Evolutionary conservation across 192 early-diverging fungal genomes (phyloP).

Genomic region (Umbelopsis isabellina): DNA sequence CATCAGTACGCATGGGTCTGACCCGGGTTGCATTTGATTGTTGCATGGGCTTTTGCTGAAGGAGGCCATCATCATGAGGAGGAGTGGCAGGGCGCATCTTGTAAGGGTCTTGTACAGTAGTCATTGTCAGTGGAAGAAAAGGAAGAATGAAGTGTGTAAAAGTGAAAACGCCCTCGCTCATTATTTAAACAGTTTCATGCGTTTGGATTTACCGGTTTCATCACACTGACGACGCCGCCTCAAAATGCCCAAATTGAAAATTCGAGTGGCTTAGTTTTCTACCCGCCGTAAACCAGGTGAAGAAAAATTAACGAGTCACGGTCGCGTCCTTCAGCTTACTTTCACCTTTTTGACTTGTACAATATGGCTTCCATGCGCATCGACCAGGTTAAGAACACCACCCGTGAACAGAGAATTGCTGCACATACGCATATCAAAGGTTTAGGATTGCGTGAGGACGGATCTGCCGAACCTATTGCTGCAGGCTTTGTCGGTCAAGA

Average conservation of each 20-base stretch:
- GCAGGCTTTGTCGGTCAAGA: slow-evolving; percentile 98
- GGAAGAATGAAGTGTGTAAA: neutral
- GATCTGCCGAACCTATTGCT: slow-evolving; percentile 81
- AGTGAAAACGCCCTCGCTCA: too few species aligned
- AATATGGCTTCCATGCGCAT: slow-evolving; percentile 74
- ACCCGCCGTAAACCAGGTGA: neutral
- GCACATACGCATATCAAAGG: slow-evolving; percentile 99
- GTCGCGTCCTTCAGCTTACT: slow-evolving; percentile 1
- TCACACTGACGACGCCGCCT: too few species aligned
- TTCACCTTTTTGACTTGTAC: neutral
- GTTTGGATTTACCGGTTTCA: too few species aligned
- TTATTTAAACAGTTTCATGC: too few species aligned
- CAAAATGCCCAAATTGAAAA: too few species aligned
- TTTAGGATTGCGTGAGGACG: slow-evolving; percentile 86
- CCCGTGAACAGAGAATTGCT: slow-evolving; percentile 92
- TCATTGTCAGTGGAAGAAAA: neutral
- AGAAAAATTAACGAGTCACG: slow-evolving; percentile 4
- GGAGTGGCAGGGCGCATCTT: slow-evolving; percentile 8
- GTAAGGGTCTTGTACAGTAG: neutral
- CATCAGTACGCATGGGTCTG: neutral
- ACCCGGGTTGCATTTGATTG: neutral
- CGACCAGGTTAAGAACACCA: slow-evolving; percentile 87
- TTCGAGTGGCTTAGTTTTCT: slow-evolving; percentile 9
- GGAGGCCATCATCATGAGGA: neutral
- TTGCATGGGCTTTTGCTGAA: neutral